These are phyloP conservation scores for Inga laurina DNA, from an alignment of 306 rosid genomes.

Conservation along the genomic window DNA sequence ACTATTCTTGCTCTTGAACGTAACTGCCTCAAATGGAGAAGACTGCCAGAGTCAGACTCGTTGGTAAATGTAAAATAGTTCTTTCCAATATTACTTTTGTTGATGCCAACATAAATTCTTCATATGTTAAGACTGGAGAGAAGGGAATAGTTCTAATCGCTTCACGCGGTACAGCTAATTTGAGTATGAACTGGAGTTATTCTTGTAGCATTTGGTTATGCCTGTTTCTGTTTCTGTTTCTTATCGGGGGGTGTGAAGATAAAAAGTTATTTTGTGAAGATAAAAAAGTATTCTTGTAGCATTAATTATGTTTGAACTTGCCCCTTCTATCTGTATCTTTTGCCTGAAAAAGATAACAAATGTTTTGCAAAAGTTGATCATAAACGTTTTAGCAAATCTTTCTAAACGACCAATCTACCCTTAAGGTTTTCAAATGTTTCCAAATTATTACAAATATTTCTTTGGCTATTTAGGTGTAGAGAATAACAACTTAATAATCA, in stretches of 20 bases:
- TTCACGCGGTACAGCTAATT: slow-evolving; percentile 72
- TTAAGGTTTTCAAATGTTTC: too few species aligned
- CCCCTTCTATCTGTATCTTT: neutral
- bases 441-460: too few species aligned
- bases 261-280: slow-evolving; percentile 5
- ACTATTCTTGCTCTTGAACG: slow-evolving; percentile 53
- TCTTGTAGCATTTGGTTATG: slow-evolving; percentile 57
- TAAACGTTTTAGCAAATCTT: neutral
- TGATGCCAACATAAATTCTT: slow-evolving; percentile 52
- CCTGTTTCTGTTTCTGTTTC: slow-evolving; percentile 51
- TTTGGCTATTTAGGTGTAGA: too few species aligned
- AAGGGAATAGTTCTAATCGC: slow-evolving; percentile 57
- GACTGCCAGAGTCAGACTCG: slow-evolving; percentile 46
- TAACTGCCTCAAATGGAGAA: slow-evolving; percentile 62
- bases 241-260: slow-evolving; percentile 77
- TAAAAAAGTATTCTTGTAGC: too few species aligned
- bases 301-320: neutral
- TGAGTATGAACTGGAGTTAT: slow-evolving; percentile 74
- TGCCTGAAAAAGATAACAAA: slow-evolving; percentile 1
- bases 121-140: slow-evolving; percentile 61
- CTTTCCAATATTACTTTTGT: slow-evolving; percentile 65
- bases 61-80: slow-evolving; percentile 62
- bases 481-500: too few species aligned
- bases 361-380: slow-evolving; percentile 14
- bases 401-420: too few species aligned